Evolutionary conservation across 106 monocot genomes (phyloP).

Genomic region (Allium cepa): DNA sequence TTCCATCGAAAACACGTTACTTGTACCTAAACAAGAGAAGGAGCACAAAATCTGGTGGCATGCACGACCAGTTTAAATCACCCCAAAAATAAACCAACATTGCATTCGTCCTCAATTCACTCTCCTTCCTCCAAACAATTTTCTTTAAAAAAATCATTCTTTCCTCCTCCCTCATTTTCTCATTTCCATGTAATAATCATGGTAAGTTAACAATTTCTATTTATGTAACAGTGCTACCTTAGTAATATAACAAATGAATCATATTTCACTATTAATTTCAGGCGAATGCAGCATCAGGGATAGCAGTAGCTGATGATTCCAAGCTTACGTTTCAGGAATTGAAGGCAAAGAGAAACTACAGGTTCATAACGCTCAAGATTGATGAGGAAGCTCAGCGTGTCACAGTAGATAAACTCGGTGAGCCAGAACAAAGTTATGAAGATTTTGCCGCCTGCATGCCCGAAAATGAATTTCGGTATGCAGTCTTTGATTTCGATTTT

Average conservation of each 20-base stretch:
- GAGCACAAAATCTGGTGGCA: background rate
- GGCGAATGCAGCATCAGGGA: slow-evolving; percentile 60
- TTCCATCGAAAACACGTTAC: too few relatives aligned
- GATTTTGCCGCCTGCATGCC: slow-evolving; percentile 7
- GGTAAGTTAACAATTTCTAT: background rate
- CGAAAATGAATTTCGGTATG: slow-evolving; percentile 3
- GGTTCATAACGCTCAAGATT: slow-evolving; percentile 63
- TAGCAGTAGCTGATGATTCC: slow-evolving; percentile 46
- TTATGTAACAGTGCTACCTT: background rate
- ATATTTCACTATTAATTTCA: slow-evolving; percentile 2
- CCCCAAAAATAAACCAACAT: background rate
- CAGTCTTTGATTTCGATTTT: slow-evolving; percentile 9
- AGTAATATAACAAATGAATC: background rate
- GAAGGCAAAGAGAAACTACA: slow-evolving; percentile 46
- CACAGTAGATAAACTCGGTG: slow-evolving; percentile 23
- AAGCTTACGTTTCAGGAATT: slow-evolving; percentile 55
- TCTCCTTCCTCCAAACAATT: background rate
- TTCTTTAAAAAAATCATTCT: background rate
- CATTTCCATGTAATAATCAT: background rate
- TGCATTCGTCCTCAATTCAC: background rate
- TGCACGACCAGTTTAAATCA: background rate
- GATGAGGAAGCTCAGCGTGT: slow-evolving; percentile 51
- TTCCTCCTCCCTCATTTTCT: background rate
- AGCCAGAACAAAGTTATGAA: slow-evolving; percentile 5
- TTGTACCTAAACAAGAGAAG: background rate